Percentiles rank a stretch among this genome's conserved stretches.
phyloP scores from a whole-genome alignment of 1,284 basidiomycete species.

The Heterobasidion occidentale region DNA sequence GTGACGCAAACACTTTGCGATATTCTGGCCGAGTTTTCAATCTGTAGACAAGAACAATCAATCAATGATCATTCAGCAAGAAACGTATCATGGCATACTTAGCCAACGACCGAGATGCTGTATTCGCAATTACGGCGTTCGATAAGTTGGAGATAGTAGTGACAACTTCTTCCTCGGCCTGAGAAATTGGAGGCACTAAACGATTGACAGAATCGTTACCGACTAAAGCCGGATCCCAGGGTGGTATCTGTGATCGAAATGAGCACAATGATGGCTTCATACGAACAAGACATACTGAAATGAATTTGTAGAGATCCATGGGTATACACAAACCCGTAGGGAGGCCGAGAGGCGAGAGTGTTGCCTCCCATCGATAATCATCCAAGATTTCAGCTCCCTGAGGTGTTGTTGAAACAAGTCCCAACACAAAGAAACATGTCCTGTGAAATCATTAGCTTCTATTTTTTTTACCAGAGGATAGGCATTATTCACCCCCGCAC shows the following conservation, averaged over 20 bases:
- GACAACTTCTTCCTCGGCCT: constrained; percentile 81
- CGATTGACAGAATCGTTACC: constrained; percentile 39
- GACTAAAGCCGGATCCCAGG: constrained; percentile 54
- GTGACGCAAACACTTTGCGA: constrained; percentile 69
- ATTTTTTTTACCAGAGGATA: neutral
- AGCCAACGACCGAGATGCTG: constrained; percentile 81
- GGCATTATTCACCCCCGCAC: constrained; percentile 73
- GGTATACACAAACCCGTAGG: constrained; percentile 92
- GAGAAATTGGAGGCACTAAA: constrained; percentile 57
- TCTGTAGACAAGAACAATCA: constrained; percentile 28
- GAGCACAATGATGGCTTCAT: neutral
- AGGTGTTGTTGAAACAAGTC: constrained; percentile 69
- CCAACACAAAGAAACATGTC: constrained; percentile 94
- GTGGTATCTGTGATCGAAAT: constrained; percentile 51
- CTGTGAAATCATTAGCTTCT: constrained; percentile 30
- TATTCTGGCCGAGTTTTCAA: constrained; percentile 78
- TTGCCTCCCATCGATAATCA: constrained; percentile 91
- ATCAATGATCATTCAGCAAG: neutral
- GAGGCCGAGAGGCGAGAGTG: constrained; percentile 78
- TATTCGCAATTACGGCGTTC: constrained; percentile 93
- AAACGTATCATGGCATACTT: constrained; percentile 38
- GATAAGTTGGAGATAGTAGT: constrained; percentile 89
- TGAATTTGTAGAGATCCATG: constrained; percentile 71
- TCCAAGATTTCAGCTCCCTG: constrained; percentile 80
- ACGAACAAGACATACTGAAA: constrained; percentile 51